Conservation (phyloP, 345 rosid species). For the Arabis hirsuta region DNA sequence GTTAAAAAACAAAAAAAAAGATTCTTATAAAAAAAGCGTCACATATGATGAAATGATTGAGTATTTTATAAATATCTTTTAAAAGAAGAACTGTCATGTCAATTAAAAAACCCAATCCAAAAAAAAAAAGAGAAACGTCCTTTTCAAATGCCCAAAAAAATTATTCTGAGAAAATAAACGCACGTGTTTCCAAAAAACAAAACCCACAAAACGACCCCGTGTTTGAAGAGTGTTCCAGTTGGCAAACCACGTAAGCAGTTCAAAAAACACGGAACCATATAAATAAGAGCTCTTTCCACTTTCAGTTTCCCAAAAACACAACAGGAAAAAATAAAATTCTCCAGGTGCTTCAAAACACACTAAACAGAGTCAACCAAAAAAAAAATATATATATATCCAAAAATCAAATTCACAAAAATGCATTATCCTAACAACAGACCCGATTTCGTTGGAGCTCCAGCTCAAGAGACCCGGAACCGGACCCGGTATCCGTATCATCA, state of each 20-base stretch:
- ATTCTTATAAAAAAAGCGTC: slow-evolving; percentile 13
- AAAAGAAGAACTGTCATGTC: slow-evolving; percentile 24
- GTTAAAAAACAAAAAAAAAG: background rate
- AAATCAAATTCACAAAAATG: slow-evolving; percentile 31
- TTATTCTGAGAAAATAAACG: slow-evolving; percentile 20
- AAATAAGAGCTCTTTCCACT: slow-evolving; percentile 34
- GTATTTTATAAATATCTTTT: background rate
- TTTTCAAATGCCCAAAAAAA: background rate
- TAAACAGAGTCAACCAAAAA: slow-evolving; percentile 5
- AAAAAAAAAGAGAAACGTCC: background rate
- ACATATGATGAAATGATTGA: slow-evolving; percentile 29
- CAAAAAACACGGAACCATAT: slow-evolving; percentile 41
- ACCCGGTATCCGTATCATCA: slow-evolving; percentile 33
- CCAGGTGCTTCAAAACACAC: slow-evolving; percentile 30
- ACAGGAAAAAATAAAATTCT: background rate
- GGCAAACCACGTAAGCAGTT: slow-evolving; percentile 21
- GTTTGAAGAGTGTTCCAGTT: slow-evolving; percentile 42
- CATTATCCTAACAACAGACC: slow-evolving; percentile 45
- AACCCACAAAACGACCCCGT: slow-evolving; percentile 28
- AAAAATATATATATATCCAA: background rate
- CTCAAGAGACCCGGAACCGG: background rate
- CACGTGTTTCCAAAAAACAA: slow-evolving; percentile 39
- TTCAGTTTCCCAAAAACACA: slow-evolving; percentile 33
- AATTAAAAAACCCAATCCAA: background rate
- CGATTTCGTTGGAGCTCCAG: slow-evolving; percentile 32